Conservation (phyloP, 169 alveolate species). For the Cryptosporidium xiaoi region DNA sequence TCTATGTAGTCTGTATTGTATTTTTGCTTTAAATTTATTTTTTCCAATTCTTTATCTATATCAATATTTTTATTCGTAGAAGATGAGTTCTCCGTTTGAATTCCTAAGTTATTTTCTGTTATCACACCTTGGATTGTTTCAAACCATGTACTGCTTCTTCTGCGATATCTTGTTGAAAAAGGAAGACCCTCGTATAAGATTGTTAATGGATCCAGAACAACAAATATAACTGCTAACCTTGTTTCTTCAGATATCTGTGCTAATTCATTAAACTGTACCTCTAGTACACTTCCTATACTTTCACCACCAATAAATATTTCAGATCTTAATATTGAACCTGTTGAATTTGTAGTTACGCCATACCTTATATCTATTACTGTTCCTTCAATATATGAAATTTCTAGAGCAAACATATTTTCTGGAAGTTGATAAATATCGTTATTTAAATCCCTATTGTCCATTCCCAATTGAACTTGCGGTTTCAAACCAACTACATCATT, state of each 20-base stretch:
- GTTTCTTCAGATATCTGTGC: conserved; percentile 87
- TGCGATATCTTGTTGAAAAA: conserved; percentile 79
- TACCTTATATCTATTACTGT: conserved; percentile 68
- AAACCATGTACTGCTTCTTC: conserved; percentile 73
- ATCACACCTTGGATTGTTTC: conserved; percentile 27
- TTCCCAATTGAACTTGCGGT: conserved; percentile 79
- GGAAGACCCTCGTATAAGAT: conserved; percentile 85
- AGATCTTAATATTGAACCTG: conserved; percentile 82
- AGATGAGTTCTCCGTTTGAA: conserved; percentile 26
- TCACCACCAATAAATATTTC: conserved; percentile 90
- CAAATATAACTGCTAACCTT: conserved; percentile 88
- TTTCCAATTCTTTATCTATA: not conserved
- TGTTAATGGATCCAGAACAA: conserved; percentile 86
- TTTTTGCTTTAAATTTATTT: not conserved
- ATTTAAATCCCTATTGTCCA: conserved; percentile 57
- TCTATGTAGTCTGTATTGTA: not conserved
- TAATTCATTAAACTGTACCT: conserved; percentile 87
- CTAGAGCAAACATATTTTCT: conserved; percentile 65
- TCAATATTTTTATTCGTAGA: not conserved
- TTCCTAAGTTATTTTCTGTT: not conserved
- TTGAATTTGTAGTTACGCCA: conserved; percentile 57
- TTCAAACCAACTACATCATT: conserved; percentile 92
- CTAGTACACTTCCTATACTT: conserved; percentile 91
- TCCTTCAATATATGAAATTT: conserved; percentile 50
- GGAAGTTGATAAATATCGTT: conserved; percentile 14